Evolutionary conservation across 2,329 filamentous ascomycete species (phyloP), one percentile per base, ranked within the genome.

Genomic region (Penicillium sp.): DNA sequence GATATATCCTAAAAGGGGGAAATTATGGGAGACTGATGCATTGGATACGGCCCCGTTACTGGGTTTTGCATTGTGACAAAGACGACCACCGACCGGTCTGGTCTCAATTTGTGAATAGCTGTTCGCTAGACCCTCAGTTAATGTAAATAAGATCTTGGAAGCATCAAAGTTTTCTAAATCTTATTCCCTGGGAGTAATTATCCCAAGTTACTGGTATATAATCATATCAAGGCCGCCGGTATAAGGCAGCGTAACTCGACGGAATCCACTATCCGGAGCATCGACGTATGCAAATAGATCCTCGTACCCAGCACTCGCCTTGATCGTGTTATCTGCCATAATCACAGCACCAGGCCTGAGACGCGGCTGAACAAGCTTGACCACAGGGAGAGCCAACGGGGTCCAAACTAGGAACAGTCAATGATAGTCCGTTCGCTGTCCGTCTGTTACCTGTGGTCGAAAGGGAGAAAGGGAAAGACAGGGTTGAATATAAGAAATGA

Each of bases 401-500:
- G 80, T 75, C 81, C 82, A 85, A 46, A 85, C 81, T 85, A 49
- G 3, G 4, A 4, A 49, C 29, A 41, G 34, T 18, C 17, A n/a
- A 21, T 4, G 3, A 7, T n/a, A n/a, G n/a, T n/a, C n/a, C n/a
- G n/a, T n/a, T n/a, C n/a, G n/a, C n/a, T n/a, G n/a, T n/a, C n/a
- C n/a, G n/a, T n/a, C n/a, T n/a, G n/a, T n/a, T n/a, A n/a, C n/a
- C n/a, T n/a, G n/a, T n/a, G n/a, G n/a, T n/a, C n/a, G n/a, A n/a
- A n/a, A n/a, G n/a, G n/a, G n/a, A n/a, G n/a, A n/a, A 52, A 30
- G 17, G 39, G 9, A 10, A 26, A 21, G 7, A n/a, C n/a, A n/a
- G n/a, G 17, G 24, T 23, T 29, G 26, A 30, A 21, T 5, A 7
- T 9, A 33, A 3, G 18, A 7, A 34, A 20, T 12, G 10, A 33